phyloP scores from a whole-genome alignment of 768 basidiomycete species.

The Termitomyces heimii region DNA sequence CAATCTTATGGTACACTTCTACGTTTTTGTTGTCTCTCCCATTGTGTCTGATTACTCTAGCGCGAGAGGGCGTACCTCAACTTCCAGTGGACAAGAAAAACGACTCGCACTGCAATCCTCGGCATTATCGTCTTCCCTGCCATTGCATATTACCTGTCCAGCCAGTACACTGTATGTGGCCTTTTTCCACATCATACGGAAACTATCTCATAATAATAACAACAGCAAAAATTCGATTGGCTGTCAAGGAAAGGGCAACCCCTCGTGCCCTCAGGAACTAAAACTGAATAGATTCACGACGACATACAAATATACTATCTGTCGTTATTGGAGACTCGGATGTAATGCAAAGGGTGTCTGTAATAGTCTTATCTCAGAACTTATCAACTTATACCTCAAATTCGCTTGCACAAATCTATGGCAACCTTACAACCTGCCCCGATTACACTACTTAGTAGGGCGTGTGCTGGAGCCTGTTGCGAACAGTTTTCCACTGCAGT shows the following conservation, averaged over 20 bases:
- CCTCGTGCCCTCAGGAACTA: slow-evolving; percentile 15
- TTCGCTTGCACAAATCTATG: slow-evolving; percentile 81
- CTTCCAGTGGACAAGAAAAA: slow-evolving; percentile 73
- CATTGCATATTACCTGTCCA: slow-evolving; percentile 43
- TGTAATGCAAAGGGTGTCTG: not conserved
- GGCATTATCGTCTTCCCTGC: slow-evolving; percentile 66
- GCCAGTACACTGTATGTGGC: slow-evolving; percentile 34
- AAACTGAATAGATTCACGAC: slow-evolving; percentile 11
- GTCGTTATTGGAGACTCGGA: not conserved
- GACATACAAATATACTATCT: not conserved
- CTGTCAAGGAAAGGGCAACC: slow-evolving; percentile 43
- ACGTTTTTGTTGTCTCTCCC: not conserved
- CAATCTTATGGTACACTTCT: slow-evolving; percentile 37
- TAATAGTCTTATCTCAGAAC: not conserved
- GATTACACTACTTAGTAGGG: slow-evolving; percentile 79
- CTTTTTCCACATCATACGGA: not conserved
- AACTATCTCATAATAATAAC: slow-evolving; percentile 6
- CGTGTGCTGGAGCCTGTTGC: slow-evolving; percentile 89
- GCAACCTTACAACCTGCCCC: slow-evolving; percentile 85
- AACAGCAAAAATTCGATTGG: slow-evolving; percentile 40
- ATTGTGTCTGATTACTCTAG: slow-evolving; percentile 29
- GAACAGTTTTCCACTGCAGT: slow-evolving; percentile 84
- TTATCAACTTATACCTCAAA: slow-evolving; percentile 31
- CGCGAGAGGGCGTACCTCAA: slow-evolving; percentile 80
- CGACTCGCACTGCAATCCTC: slow-evolving; percentile 54